These are phyloP conservation scores for Chlamydomonas sp. DNA, from an alignment of 139 green algal species.

Conservation along the genomic window DNA sequence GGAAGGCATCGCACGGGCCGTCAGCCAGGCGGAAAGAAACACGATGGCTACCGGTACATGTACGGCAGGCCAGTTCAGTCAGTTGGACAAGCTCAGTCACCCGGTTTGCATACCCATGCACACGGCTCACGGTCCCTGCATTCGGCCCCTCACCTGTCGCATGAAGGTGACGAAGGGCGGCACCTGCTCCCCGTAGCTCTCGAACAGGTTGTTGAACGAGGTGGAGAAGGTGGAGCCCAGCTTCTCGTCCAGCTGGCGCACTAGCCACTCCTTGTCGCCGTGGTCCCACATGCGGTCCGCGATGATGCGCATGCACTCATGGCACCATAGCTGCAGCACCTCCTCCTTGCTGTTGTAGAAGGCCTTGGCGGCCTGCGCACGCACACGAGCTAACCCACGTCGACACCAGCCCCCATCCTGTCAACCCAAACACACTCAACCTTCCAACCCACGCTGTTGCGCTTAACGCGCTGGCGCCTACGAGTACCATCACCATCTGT, in stretches of 20 bases:
- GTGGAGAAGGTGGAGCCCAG: slow-evolving; percentile 67
- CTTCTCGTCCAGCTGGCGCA: slow-evolving; percentile 73
- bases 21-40: not conserved
- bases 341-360: slow-evolving; percentile 87
- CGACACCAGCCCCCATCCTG: too few species aligned
- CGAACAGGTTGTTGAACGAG: slow-evolving; percentile 70
- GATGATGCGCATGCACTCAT: slow-evolving; percentile 85
- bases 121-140: too few species aligned
- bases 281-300: slow-evolving; percentile 82
- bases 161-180: slow-evolving; percentile 88
- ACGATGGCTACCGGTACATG: too few species aligned
- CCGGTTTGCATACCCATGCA: too few species aligned
- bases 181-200: slow-evolving; percentile 56
- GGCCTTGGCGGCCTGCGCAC: slow-evolving; percentile 44
- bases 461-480: too few species aligned
- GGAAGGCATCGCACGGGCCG: too few species aligned
- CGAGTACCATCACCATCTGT: too few species aligned
- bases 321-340: slow-evolving; percentile 86
- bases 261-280: slow-evolving; percentile 74
- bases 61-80: too few species aligned
- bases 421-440: too few species aligned
- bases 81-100: too few species aligned
- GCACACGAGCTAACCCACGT: too few species aligned
- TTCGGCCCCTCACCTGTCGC: slow-evolving; percentile 45
- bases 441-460: too few species aligned